Evolutionary conservation across 441 rosid genomes (phyloP).

Genomic region (Gossypium gossypioides): DNA sequence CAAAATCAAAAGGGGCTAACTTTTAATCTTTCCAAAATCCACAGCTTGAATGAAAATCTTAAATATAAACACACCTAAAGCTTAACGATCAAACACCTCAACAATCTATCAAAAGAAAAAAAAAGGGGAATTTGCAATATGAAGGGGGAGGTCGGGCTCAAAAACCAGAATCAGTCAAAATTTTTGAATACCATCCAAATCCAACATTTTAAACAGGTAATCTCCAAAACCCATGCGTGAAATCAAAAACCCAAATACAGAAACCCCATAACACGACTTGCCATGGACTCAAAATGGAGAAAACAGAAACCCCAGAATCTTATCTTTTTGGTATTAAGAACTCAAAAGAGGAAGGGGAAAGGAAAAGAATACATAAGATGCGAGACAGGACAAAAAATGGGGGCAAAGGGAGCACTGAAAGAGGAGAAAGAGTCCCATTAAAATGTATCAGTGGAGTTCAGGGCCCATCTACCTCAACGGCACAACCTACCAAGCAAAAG

Average conservation of each 20-base stretch:
- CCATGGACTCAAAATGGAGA: conserved; percentile 1
- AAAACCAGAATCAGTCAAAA: conserved; percentile 16
- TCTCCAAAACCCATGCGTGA: conserved; percentile 22
- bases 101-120: background rate
- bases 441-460: conserved; percentile 48
- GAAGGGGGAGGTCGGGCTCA: conserved; percentile 7
- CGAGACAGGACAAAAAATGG: conserved; percentile 38
- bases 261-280: conserved; percentile 14
- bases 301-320: conserved; percentile 21
- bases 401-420: conserved; percentile 29
- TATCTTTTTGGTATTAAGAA: conserved; percentile 14
- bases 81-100: conserved; percentile 11
- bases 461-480: conserved; percentile 55
- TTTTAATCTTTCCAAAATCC: conserved; percentile 1
- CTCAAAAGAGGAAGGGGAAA: conserved; percentile 4
- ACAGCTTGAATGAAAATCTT: conserved; percentile 6
- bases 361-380: conserved; percentile 22
- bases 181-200: conserved; percentile 8
- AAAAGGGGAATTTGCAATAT: background rate
- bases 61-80: conserved; percentile 1
- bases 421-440: conserved; percentile 28
- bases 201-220: conserved; percentile 16
- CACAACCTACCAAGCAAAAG: conserved; percentile 58
- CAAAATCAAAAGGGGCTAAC: background rate
- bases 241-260: conserved; percentile 23